Conservation (phyloP, 2,329 filamentous ascomycete genomes). For the Trichoderma cornu-damae region DNA sequence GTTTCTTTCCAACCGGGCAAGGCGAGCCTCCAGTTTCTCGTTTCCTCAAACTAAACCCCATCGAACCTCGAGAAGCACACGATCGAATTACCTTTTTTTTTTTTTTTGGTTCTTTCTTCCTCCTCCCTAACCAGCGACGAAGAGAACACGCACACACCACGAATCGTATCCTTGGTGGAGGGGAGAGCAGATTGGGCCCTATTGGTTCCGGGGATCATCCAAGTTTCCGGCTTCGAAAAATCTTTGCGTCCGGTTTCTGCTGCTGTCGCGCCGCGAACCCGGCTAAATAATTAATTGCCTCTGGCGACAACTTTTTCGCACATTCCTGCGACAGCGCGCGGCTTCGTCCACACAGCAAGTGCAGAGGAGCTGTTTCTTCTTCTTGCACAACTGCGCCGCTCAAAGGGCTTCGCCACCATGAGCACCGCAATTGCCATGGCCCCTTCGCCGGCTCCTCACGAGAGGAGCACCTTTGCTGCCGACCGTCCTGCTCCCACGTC, state of each 20-base stretch:
- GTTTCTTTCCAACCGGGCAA: slow-evolving; percentile 5
- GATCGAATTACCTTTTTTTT: slow-evolving; percentile 11
- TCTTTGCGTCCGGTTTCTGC: not conserved
- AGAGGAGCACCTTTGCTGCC: slow-evolving; percentile 53
- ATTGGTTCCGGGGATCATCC: not conserved
- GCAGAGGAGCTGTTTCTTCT: not conserved
- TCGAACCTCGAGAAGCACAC: not conserved
- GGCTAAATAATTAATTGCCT: not conserved
- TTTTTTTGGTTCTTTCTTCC: not conserved
- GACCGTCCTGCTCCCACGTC: slow-evolving; percentile 41
- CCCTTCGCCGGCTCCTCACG: slow-evolving; percentile 62
- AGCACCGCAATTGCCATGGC: slow-evolving; percentile 65
- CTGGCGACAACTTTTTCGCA: slow-evolving; percentile 2
- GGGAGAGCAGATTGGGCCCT: not conserved
- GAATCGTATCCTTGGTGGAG: slow-evolving; percentile 1
- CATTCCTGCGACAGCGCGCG: slow-evolving; percentile 11
- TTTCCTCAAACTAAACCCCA: not conserved
- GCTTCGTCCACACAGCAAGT: not conserved
- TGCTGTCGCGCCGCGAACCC: not conserved
- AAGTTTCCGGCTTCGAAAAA: not conserved
- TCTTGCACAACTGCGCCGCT: not conserved
- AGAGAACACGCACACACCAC: not conserved
- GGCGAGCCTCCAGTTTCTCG: not conserved
- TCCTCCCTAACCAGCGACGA: not conserved
- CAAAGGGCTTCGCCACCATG: slow-evolving; percentile 45